These are phyloP conservation scores for Grosmannia clavigera DNA, from an alignment of 2,329 filamentous ascomycete species.

Conservation along the genomic window DNA sequence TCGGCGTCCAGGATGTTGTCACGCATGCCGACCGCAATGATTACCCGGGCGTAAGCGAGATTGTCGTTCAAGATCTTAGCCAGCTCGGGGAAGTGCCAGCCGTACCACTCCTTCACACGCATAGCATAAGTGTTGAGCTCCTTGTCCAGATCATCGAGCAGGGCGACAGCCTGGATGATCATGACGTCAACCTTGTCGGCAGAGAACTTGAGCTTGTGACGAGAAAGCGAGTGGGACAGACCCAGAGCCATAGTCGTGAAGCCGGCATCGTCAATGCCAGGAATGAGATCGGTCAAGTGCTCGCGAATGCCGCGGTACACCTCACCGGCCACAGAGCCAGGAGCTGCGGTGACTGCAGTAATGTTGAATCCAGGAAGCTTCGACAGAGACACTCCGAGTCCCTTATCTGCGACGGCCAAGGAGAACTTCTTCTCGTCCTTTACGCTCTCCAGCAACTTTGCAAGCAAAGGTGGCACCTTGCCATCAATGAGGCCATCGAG, in stretches of 20 bases:
- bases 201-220: slow-evolving; percentile 97
- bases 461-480: slow-evolving; percentile 83
- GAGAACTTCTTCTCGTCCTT: slow-evolving; percentile 98
- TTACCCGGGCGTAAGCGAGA: slow-evolving; percentile 79
- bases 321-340: slow-evolving; percentile 71
- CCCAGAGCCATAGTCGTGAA: slow-evolving; percentile 91
- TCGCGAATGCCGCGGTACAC: slow-evolving; percentile 91
- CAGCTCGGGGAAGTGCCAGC: slow-evolving; percentile 98
- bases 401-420: slow-evolving; percentile 84
- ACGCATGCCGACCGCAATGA: slow-evolving; percentile 81
- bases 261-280: slow-evolving; percentile 72
- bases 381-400: slow-evolving; percentile 82
- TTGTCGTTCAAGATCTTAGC: slow-evolving; percentile 97
- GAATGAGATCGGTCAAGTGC: slow-evolving; percentile 80
- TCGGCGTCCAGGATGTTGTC: slow-evolving; percentile 65
- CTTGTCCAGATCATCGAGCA: slow-evolving; percentile 95
- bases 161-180: slow-evolving; percentile 93
- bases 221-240: slow-evolving; percentile 90
- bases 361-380: slow-evolving; percentile 83
- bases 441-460: slow-evolving; percentile 71
- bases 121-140: slow-evolving; percentile 98
- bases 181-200: slow-evolving; percentile 98
- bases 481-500: slow-evolving; percentile 79
- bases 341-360: slow-evolving; percentile 64
- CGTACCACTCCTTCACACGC: slow-evolving; percentile 99